phyloP scores from a whole-genome alignment of 2,329 filamentous ascomycete genomes.

The Paracamarosporium sp. region DNA sequence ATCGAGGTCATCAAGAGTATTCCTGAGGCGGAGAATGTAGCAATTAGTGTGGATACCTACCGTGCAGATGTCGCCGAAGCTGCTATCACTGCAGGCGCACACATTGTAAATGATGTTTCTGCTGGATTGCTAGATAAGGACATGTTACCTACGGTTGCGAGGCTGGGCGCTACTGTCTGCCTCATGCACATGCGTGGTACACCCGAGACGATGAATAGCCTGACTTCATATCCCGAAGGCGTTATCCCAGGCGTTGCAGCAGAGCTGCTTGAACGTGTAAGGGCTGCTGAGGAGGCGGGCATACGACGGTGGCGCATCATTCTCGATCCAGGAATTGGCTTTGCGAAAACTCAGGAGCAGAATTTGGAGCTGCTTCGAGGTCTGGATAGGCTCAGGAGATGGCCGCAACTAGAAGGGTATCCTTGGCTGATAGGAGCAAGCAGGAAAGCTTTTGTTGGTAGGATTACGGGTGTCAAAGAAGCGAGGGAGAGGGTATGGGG shows the following conservation, averaged over 20 bases:
- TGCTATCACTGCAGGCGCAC: conserved; percentile 78
- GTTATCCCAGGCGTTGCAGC: conserved; percentile 68
- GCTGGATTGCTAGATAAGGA: conserved; percentile 77
- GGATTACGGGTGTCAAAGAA: conserved; percentile 76
- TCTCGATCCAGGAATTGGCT: conserved; percentile 91
- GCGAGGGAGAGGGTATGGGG: conserved; percentile 79
- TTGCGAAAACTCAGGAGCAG: conserved; percentile 82
- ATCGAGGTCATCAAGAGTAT: conserved; percentile 74
- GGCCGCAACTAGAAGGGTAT: conserved; percentile 66
- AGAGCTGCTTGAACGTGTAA: conserved; percentile 75
- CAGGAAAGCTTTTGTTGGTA: conserved; percentile 87
- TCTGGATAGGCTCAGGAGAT: conserved; percentile 63
- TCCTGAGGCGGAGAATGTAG: conserved; percentile 67
- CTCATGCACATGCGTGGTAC: conserved; percentile 96
- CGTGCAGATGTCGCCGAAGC: conserved; percentile 80
- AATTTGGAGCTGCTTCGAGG: conserved; percentile 80
- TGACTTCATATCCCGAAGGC: conserved; percentile 69
- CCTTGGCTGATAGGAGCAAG: conserved; percentile 92
- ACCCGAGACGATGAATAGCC: conserved; percentile 77
- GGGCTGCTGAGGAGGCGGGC: conserved; percentile 79
- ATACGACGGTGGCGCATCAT: conserved; percentile 93
- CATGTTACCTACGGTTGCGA: conserved; percentile 83
- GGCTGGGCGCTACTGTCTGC: conserved; percentile 77
- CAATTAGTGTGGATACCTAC: conserved; percentile 92
- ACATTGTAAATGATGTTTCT: conserved; percentile 95